These are phyloP conservation scores for Artemisia argyi DNA, from an alignment of 129 eudicot genomes.

Conservation along the genomic window DNA sequence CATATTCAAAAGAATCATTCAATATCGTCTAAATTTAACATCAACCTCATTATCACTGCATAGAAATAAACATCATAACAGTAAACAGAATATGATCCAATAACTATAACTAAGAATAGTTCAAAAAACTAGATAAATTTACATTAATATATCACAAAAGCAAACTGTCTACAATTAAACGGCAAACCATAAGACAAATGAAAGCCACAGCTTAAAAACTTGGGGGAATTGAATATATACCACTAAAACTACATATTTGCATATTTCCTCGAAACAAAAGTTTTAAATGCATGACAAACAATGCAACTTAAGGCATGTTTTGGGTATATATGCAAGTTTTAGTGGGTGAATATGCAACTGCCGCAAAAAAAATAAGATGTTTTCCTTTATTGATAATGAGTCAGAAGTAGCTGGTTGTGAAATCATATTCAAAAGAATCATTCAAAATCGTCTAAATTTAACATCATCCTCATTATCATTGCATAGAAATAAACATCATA, in stretches of 20 bases:
- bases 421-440: constrained; percentile 31
- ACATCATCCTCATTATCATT: constrained; percentile 32
- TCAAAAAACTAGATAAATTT: no score
- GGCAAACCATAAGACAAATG: not conserved
- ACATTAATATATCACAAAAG: no score
- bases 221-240: no score
- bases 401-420: constrained; percentile 37
- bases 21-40: constrained; percentile 22
- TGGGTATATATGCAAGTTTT: no score
- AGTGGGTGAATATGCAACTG: no score
- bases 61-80: not conserved
- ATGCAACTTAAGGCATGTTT: no score
- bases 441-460: constrained; percentile 24
- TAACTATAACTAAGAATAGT: no score
- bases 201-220: no score
- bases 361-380: no score
- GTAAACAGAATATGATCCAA: not conserved
- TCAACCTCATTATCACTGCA: constrained; percentile 24
- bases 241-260: no score
- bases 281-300: no score
- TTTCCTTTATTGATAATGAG: constrained; percentile 21
- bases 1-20: constrained; percentile 26
- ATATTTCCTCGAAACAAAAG: no score
- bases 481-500: not conserved
- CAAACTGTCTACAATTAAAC: not conserved